Evolutionary conservation across 306 rosid species (phyloP).

Genomic region (Castanea crenata): DNA sequence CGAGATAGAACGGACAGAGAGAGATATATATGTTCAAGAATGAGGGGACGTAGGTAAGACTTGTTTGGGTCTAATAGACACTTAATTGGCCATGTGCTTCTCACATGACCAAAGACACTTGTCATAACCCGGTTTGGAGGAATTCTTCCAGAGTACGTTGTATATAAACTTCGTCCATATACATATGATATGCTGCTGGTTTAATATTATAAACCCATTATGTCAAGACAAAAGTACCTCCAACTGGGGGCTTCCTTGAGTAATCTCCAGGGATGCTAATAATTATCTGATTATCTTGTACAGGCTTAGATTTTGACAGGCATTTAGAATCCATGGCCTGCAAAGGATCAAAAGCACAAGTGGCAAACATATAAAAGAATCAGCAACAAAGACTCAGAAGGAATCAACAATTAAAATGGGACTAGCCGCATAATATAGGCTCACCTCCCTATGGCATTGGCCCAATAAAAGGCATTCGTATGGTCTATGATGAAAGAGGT

Average conservation of each 20-base stretch:
- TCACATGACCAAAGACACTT: no score
- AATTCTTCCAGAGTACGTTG: no score
- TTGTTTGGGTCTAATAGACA: no score
- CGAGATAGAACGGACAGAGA: no score
- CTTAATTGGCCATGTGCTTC: no score
- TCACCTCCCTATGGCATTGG: conserved; percentile 59
- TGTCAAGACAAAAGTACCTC: conserved; percentile 48
- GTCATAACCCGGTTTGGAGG: no score
- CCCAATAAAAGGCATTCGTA: conserved; percentile 88
- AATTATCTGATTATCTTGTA: conserved; percentile 62
- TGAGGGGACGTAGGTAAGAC: no score
- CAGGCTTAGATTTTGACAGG: conserved; percentile 24
- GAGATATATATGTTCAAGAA: no score
- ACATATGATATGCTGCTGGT: background rate
- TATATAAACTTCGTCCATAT: no score
- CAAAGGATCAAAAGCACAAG: conserved; percentile 15
- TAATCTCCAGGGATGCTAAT: conserved; percentile 88
- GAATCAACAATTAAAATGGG: conserved; percentile 3
- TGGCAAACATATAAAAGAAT: conserved; percentile 4
- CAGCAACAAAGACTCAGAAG: background rate
- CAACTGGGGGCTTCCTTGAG: conserved; percentile 93
- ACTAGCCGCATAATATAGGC: background rate
- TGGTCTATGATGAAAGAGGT: conserved; percentile 90
- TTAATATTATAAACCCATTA: background rate
- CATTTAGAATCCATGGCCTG: conserved; percentile 33